Evolutionary conservation across 495 filamentous ascomycete genomes (phyloP), one percentile per base, ranked within the genome.

Genomic region (Penicillium diatomitis): DNA sequence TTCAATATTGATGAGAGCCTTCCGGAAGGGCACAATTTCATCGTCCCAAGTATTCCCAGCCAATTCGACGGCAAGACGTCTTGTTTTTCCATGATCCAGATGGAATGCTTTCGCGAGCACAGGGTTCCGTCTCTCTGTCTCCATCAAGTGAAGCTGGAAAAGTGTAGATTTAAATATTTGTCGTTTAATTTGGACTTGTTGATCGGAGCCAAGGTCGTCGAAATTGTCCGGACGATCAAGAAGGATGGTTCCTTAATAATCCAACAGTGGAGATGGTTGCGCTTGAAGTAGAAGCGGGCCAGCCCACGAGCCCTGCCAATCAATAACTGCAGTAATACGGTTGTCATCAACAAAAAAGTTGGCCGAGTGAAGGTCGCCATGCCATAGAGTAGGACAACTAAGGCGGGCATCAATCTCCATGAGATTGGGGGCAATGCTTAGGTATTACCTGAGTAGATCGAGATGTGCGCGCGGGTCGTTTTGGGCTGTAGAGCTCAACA

Each of bases 261-360:
- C 57, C 38, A 70, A 38, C 12, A 68, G 41, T 30, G 55, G 53
- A 9, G 61, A 60, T 29, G 58, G 61, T 20, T 50, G 46, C 2
- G 57, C 58, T 52, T 67, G 53, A 38, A 61, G 52, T 35, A 65
- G 62, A 4, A 70, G 54, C 8, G 67, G 63, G 8, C 53, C 57
- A 12, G 63, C 45, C 53, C 54, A 60, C n/a, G 44, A 52, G 12
- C 62, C 53, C 50, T 70, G 62, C 64, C 65, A 68, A 48, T 68
- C 65, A 44, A 70, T 67, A 7, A 66, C 45, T 6, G 60, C 46
- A 6, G 62, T 49, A 10, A 70, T 61, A 40, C 41, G 28, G n/a
- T 47, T 41, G 8, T 63, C 43, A 41, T 62, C 45, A 3, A 71
- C 51, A 38, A 71, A 70, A 7, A 74, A 49, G 47, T 74, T 74